Evolutionary conservation across 371 early-diverging fungal species (phyloP), one percentile per base, ranked within the genome.

Genomic region (Mortierella sp.): DNA sequence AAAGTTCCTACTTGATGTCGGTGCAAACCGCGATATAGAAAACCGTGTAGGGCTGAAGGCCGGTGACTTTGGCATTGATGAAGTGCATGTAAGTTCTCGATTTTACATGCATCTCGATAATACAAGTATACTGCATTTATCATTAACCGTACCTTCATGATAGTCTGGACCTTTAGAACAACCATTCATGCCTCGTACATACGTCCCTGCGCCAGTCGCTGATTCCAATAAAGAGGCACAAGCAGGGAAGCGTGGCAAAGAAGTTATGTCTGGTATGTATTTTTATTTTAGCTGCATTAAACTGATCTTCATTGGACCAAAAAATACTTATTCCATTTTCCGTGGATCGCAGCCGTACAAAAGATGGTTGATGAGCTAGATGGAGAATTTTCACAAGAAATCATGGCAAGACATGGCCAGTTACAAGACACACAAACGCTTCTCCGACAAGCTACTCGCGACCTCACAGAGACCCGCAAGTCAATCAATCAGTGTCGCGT

Each of bases 21-120:
- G 98, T 8, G 98, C 98, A 0, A 89, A 89, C 37, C 70, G 83
- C 0, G 80, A 86, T 1, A 86, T 95, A 17, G 85, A 85, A 28
- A 98, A 99, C 72, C 84, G 86, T 22, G 88, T 89, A 10, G 98
- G 97, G 0, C 70, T 94, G 13, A 84, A 84, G 23, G 86, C 92
- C n/a, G 77, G 85, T 22, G 91, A 94, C 66, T 93, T 89, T 80
- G 86, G 87, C 31, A 71, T 85, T 0, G 68, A 65, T 31, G 72
- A 76, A 26, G 35, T 51, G 13, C 42, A 68, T 43, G 86, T 85
- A 79, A 66, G 42, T 54, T 17, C 45, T 19, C 7, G 12, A 57
- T 3, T 34, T 15, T 9, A 19, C 22, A 31, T 22, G 19, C 9
- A 10, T 15, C 34, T 6, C 35, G 10, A 10, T 55, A 3, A 55